These are phyloP conservation scores for Fusarium metavorans DNA, from an alignment of 2,329 filamentous ascomycete species.

Conservation along the genomic window DNA sequence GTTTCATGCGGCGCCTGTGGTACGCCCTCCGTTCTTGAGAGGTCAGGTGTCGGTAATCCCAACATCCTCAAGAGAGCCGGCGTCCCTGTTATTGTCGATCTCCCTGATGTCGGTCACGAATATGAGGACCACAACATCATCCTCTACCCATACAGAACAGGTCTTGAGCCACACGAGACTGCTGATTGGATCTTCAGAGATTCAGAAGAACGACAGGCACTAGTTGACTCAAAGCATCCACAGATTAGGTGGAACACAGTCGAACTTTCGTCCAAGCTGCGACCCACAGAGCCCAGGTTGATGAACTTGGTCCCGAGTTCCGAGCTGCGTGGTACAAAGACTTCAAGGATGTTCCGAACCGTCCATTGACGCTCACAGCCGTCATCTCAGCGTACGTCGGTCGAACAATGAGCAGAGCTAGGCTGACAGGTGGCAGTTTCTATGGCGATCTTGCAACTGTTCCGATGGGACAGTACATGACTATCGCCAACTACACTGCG, in stretches of 20 bases:
- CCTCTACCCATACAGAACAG: constrained; percentile 61
- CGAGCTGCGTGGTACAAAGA: constrained; percentile 66
- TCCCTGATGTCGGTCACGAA: constrained; percentile 65
- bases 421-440: constrained; percentile 45
- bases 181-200: constrained; percentile 66
- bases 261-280: constrained; percentile 67
- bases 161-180: constrained; percentile 48
- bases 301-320: constrained; percentile 64
- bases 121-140: constrained; percentile 69
- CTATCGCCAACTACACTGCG: constrained; percentile 60
- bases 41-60: constrained; percentile 70
- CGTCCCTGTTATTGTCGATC: constrained; percentile 58
- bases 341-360: constrained; percentile 57
- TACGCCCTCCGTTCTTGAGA: constrained; percentile 68
- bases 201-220: constrained; percentile 57
- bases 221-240: constrained; percentile 60
- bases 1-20: constrained; percentile 61
- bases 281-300: constrained; percentile 66
- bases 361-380: constrained; percentile 61
- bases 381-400: constrained; percentile 42
- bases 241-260: constrained; percentile 69
- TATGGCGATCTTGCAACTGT: constrained; percentile 56
- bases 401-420: fast-evolving
- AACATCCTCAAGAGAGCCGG: constrained; percentile 60
- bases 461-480: constrained; percentile 62